Conservation (phyloP, 495 filamentous ascomycete species). For the Penicillium soppii region DNA sequence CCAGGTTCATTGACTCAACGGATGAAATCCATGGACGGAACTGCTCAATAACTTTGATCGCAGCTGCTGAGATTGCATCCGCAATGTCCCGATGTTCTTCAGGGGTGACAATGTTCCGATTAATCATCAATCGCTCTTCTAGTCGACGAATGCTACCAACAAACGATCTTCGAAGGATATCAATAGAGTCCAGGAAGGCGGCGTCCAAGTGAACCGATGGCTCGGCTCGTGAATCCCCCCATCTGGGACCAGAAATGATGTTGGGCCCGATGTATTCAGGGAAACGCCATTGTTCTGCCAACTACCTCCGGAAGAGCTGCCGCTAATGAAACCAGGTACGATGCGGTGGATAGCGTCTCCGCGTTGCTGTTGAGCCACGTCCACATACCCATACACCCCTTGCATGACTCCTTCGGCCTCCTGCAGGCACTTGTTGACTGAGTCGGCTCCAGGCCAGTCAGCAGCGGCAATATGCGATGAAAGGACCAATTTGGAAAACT, state of each 20-base stretch:
- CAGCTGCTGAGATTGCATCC: slow-evolving; percentile 71
- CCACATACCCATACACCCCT: slow-evolving; percentile 92
- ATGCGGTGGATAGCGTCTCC: slow-evolving; percentile 87
- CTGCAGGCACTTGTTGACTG: slow-evolving; percentile 87
- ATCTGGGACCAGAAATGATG: slow-evolving; percentile 81
- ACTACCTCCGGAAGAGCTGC: slow-evolving; percentile 76
- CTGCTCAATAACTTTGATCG: slow-evolving; percentile 74
- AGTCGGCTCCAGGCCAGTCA: slow-evolving; percentile 84
- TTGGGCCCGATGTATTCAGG: slow-evolving; percentile 65
- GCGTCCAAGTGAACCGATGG: slow-evolving; percentile 71
- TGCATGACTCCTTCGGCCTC: slow-evolving; percentile 94
- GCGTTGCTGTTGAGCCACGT: slow-evolving; percentile 87
- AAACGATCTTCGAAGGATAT: slow-evolving; percentile 78
- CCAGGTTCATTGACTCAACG: slow-evolving; percentile 85
- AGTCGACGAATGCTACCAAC: slow-evolving; percentile 78
- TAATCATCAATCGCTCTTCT: slow-evolving; percentile 75
- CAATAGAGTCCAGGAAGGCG: slow-evolving; percentile 75
- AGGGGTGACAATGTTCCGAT: slow-evolving; percentile 73
- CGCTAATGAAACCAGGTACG: slow-evolving; percentile 85
- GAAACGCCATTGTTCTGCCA: slow-evolving; percentile 91
- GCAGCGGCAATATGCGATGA: slow-evolving; percentile 98
- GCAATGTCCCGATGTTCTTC: slow-evolving; percentile 69
- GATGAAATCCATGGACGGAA: slow-evolving; percentile 85
- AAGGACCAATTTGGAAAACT: slow-evolving; percentile 95
- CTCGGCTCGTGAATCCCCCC: slow-evolving; percentile 66